phyloP scores from a whole-genome alignment of 2,329 filamentous ascomycete species.

The Colletotrichum sp. region DNA sequence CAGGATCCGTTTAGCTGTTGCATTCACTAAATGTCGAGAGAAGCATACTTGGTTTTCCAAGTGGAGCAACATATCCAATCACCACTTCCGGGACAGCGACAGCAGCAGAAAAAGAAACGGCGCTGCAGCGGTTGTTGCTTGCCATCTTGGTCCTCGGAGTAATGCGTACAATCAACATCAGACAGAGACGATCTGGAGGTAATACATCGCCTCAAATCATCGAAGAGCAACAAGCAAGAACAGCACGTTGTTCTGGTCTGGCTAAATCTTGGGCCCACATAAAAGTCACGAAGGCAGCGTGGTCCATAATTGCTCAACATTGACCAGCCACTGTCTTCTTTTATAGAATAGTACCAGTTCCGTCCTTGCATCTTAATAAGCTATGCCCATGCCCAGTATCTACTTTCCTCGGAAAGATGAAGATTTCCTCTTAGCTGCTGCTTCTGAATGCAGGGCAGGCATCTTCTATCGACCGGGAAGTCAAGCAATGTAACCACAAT shows the following conservation, averaged over 20 bases:
- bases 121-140: background rate
- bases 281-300: too few relatives aligned
- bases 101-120: background rate
- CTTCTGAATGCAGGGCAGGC: too few relatives aligned
- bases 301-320: too few relatives aligned
- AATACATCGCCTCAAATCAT: rapidly evolving
- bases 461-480: background rate
- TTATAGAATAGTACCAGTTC: too few relatives aligned
- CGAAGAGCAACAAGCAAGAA: background rate
- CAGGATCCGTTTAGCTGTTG: too few relatives aligned
- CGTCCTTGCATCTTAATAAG: too few relatives aligned
- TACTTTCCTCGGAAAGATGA: background rate
- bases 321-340: too few relatives aligned
- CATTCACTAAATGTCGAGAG: too few relatives aligned
- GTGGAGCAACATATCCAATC: background rate
- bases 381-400: background rate
- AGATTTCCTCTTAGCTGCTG: too few relatives aligned
- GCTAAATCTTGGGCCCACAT: too few relatives aligned
- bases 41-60: background rate
- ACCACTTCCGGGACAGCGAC: rapidly evolving
- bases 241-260: too few relatives aligned
- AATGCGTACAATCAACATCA: background rate
- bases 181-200: background rate
- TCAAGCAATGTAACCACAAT: background rate
- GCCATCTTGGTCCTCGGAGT: background rate